Percentiles rank a stretch among this genome's conserved stretches.
phyloP scores from a whole-genome alignment of 352 stramenopile species.

The Globisporangium perplexum region DNA sequence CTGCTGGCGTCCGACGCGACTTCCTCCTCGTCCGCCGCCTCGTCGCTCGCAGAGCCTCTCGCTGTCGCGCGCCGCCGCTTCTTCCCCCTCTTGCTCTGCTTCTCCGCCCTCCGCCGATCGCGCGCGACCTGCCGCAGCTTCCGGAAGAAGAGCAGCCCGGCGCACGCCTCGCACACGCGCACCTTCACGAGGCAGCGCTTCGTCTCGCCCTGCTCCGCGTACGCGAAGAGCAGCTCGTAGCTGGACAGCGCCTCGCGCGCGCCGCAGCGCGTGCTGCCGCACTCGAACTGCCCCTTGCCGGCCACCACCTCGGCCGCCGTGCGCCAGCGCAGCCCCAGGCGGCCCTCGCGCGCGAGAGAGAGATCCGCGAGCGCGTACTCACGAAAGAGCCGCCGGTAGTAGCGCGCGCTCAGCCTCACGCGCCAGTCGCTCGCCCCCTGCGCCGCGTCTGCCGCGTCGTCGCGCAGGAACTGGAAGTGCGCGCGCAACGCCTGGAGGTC shows the following conservation, averaged over 20 bases:
- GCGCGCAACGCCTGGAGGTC: constrained; percentile 36
- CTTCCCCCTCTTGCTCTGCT: not conserved
- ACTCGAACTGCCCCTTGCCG: constrained; percentile 79
- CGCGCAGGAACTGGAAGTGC: constrained; percentile 75
- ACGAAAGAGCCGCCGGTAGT: constrained; percentile 80
- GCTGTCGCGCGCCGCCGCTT: not conserved
- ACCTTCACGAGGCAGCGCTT: constrained; percentile 81
- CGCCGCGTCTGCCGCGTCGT: constrained; percentile 55
- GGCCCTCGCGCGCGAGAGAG: constrained; percentile 49
- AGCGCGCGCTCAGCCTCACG: constrained; percentile 76
- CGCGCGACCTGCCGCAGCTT: constrained; percentile 25
- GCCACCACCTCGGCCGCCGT: constrained; percentile 67
- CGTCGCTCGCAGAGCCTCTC: not conserved
- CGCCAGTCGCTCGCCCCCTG: constrained; percentile 53
- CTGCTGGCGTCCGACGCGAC: too few species aligned
- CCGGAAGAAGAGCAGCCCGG: constrained; percentile 63
- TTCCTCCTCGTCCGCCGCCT: not conserved
- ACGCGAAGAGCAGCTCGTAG: constrained; percentile 81
- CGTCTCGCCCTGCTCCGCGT: constrained; percentile 50
- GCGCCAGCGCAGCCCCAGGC: constrained; percentile 74
- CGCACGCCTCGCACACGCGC: constrained; percentile 54
- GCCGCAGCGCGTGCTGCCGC: constrained; percentile 71
- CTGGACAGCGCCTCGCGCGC: constrained; percentile 34
- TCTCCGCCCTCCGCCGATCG: not conserved
- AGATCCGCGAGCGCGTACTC: constrained; percentile 80